Percentiles rank a stretch among this genome's conserved stretches.
Conservation (phyloP, 306 rosid genomes). For the Vigna reflexopilosa region DNA sequence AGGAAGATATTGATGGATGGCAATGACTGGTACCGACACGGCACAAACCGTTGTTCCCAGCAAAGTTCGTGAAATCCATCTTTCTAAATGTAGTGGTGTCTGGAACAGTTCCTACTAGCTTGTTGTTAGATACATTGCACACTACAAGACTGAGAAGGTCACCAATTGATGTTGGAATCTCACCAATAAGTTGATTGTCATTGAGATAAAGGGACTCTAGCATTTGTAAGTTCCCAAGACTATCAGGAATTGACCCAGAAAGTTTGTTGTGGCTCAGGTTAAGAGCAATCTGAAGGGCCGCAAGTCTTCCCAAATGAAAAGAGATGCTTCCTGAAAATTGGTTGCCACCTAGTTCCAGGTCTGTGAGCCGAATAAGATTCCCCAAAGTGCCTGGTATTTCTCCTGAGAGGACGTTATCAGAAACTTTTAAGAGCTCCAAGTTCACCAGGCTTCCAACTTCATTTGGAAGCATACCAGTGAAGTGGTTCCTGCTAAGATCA, state of each 20-base stretch:
- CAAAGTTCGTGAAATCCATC: conserved; percentile 80
- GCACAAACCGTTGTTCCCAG: conserved; percentile 77
- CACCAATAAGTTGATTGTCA: conserved; percentile 74
- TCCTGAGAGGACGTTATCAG: conserved; percentile 68
- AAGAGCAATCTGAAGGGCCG: conserved; percentile 71
- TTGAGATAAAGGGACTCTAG: conserved; percentile 72
- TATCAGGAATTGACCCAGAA: conserved; percentile 72
- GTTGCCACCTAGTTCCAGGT: conserved; percentile 78
- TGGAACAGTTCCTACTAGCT: conserved; percentile 75
- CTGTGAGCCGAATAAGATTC: conserved; percentile 65
- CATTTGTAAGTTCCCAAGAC: conserved; percentile 77
- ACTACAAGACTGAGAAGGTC: conserved; percentile 63
- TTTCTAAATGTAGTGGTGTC: conserved; percentile 67
- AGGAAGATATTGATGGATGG: conserved; percentile 50
- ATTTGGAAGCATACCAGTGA: conserved; percentile 63
- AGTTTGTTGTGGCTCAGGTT: conserved; percentile 73
- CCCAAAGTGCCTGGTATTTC: conserved; percentile 68
- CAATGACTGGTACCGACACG: conserved; percentile 58
- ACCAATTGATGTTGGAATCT: conserved; percentile 80
- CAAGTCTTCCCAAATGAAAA: conserved; percentile 59
- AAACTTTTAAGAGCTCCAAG: conserved; percentile 71
- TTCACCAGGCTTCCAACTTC: conserved; percentile 73
- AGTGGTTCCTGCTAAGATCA: conserved; percentile 75
- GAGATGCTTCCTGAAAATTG: conserved; percentile 68
- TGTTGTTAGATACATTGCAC: conserved; percentile 84